A percentile compares a stretch with the other conserved stretches of the same genome.
Conservation (phyloP, 2,329 filamentous ascomycete genomes). For the Apiospora phragmitis region DNA sequence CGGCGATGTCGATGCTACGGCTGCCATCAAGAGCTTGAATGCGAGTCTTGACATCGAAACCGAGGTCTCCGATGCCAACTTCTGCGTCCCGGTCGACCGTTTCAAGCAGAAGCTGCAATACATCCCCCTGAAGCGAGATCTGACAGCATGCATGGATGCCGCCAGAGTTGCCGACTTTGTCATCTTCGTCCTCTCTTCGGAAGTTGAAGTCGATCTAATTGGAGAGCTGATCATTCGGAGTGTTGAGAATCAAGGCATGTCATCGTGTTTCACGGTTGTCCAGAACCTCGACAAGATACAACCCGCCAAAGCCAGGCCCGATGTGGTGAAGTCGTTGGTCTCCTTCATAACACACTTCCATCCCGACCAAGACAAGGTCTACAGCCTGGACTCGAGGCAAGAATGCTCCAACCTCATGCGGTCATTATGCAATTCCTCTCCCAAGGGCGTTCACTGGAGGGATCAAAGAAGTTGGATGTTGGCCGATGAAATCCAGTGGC, state of each 20-base stretch:
- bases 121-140: constrained; percentile 69
- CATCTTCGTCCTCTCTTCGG: constrained; percentile 78
- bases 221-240: constrained; percentile 84
- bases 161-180: constrained; percentile 91
- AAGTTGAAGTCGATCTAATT: constrained; percentile 78
- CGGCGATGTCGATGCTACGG: constrained; percentile 65
- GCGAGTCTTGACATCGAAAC: constrained; percentile 76
- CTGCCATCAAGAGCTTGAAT: constrained; percentile 71
- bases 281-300: constrained; percentile 78
- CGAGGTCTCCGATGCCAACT: constrained; percentile 58
- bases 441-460: constrained; percentile 93
- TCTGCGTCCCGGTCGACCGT: constrained; percentile 74
- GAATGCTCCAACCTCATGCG: constrained; percentile 90
- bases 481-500: constrained; percentile 78
- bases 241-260: constrained; percentile 91
- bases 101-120: constrained; percentile 97
- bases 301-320: constrained; percentile 73
- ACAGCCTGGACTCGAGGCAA: constrained; percentile 83
- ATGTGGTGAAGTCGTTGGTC: constrained; percentile 79
- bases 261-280: constrained; percentile 84
- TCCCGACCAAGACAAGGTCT: constrained; percentile 86
- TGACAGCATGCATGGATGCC: constrained; percentile 79
- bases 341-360: constrained; percentile 96
- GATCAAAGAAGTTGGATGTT: constrained; percentile 96
- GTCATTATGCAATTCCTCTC: constrained; percentile 85